Evolutionary conservation across 2,329 filamentous ascomycete genomes (phyloP), one percentile per base, ranked within the genome.

Genomic region (Polytolypa hystricis): DNA sequence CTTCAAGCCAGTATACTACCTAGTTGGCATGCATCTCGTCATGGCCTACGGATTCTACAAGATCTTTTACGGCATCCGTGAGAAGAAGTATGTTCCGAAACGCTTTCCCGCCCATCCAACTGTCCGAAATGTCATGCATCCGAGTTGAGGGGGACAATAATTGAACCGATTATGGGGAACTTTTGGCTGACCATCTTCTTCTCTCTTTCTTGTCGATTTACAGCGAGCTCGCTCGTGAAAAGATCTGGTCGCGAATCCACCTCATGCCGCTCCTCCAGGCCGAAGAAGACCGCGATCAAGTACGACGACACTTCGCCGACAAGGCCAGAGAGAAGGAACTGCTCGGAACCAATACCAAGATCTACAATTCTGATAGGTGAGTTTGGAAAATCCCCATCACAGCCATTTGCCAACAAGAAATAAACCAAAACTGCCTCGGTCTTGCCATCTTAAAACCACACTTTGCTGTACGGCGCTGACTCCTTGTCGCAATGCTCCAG

Each of bases 171-270:
- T n/a, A 25, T 25, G n/a, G n/a, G n/a, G 21, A 25, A 7, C 21
- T 7, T 7, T 25, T 25, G 21, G n/a, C 7, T 25, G 21, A 25
- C 7, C n/a, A 7, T n/a, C n/a, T 25, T 7, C 21, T 25, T 25
- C 7, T n/a, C 21, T 25, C 7, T n/a, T 7, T 25, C 21, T 25
- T 25, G 7, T 25, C 7, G 21, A 25, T 25, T 7, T 7, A 14
- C 12, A 95, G 87, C 57, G 91, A 98, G 65, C 79, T 94, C 49
- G 84, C 79, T 45, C 84, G 91, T 52, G 91, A 98, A 59, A 98
- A 96, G 72, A 91, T 94, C 77, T 98, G 91, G 91, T 77, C 84
- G 43, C 81, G 91, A 57, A 93, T 98, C 65, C 78, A 96, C 66
- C 73, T 98, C 46, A 91, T 89, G 55, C 91, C 91, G 40, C 68